Conservation (phyloP, 176 grass and related monocot genomes). For the Tuctoria greenei region DNA sequence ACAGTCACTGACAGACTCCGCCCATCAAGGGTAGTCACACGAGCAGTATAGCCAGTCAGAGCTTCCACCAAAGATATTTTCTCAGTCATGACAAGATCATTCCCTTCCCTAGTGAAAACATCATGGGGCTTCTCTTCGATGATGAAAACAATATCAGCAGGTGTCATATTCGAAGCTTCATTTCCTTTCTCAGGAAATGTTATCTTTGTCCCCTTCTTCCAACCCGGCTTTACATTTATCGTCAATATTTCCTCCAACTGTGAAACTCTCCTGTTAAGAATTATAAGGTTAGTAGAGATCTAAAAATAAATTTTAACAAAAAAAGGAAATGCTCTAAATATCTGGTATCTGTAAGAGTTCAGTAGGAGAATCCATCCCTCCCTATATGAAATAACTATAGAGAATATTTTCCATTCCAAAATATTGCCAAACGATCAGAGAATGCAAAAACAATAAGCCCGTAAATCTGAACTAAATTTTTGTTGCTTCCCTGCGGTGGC, state of each 20-base stretch:
- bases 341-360: background rate
- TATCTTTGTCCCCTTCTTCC: constrained; percentile 89
- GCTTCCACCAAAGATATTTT: constrained; percentile 82
- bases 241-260: constrained; percentile 69
- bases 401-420: background rate
- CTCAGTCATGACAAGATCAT: constrained; percentile 73
- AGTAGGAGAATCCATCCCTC: background rate
- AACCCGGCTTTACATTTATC: constrained; percentile 79
- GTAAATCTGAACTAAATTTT: background rate
- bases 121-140: constrained; percentile 87
- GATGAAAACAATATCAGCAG: constrained; percentile 87
- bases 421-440: background rate
- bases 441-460: background rate
- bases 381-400: background rate
- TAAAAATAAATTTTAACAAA: background rate
- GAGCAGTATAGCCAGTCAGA: constrained; percentile 61
- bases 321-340: background rate
- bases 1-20: constrained; percentile 54
- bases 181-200: constrained; percentile 79
- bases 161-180: constrained; percentile 57
- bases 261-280: constrained; percentile 54
- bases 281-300: constrained; percentile 22
- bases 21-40: constrained; percentile 55
- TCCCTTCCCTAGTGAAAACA: constrained; percentile 74
- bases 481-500: background rate